Percentiles rank a stretch among this genome's conserved stretches.
Evolutionary conservation across 2,329 filamentous ascomycete species (phyloP).

Genomic region (Delphinella strobiligena): DNA sequence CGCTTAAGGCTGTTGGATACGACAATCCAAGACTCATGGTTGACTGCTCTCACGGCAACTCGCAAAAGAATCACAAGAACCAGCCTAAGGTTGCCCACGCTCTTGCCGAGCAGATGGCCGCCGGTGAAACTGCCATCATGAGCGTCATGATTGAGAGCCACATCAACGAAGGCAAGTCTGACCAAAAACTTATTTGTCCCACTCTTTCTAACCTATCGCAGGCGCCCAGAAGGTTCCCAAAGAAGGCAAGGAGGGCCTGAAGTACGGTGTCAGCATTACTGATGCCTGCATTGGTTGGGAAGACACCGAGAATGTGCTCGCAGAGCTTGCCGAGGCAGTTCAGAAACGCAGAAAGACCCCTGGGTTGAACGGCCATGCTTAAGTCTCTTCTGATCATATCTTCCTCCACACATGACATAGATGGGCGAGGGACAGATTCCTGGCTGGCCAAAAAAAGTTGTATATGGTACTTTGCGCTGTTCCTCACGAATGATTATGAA

Average conservation of each 20-base stretch:
- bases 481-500: too few relatives aligned
- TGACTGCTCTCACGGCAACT: conserved; percentile 92
- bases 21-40: conserved; percentile 72
- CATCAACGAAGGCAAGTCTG: conserved; percentile 71
- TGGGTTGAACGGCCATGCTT: conserved; percentile 7
- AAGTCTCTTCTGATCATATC: not conserved
- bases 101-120: conserved; percentile 72
- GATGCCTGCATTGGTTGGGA: conserved; percentile 96
- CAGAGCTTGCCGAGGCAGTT: conserved; percentile 67
- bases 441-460: too few relatives aligned
- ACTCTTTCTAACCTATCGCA: conserved; percentile 19
- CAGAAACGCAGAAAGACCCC: conserved; percentile 51
- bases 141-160: conserved; percentile 99
- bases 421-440: too few relatives aligned
- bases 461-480: too few relatives aligned
- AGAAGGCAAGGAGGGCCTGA: conserved; percentile 71
- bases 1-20: conserved; percentile 62
- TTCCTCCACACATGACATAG: too few relatives aligned
- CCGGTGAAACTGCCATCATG: conserved; percentile 78
- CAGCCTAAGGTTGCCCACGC: conserved; percentile 83
- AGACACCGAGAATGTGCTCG: conserved; percentile 70
- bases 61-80: conserved; percentile 86
- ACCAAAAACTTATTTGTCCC: conserved; percentile 1
- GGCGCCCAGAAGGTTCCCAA: conserved; percentile 83
- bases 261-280: conserved; percentile 93